Conservation (phyloP, 495 filamentous ascomycete genomes). For the Xylaria nigripes region DNA sequence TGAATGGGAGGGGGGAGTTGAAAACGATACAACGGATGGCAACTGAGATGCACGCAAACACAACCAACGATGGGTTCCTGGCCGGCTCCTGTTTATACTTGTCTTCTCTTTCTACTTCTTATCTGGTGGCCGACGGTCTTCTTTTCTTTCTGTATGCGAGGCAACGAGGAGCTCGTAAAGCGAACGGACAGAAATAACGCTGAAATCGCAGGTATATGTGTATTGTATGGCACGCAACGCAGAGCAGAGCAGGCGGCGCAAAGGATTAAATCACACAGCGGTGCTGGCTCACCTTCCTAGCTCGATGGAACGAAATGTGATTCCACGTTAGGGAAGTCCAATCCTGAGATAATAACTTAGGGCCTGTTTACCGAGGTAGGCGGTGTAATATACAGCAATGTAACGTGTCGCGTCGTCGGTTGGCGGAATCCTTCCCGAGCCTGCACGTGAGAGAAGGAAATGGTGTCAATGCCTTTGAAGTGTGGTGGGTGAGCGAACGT, state of each 20-base stretch:
- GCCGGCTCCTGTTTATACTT: background rate
- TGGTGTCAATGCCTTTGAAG: background rate
- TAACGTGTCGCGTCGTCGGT: background rate
- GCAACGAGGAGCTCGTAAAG: constrained; percentile 4
- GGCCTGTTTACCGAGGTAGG: no score
- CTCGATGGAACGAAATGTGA: constrained; percentile 6
- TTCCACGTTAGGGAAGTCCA: constrained; percentile 6
- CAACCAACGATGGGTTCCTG: background rate
- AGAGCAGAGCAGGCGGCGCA: constrained; percentile 7
- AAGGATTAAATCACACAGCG: constrained; percentile 14
- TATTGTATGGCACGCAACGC: background rate
- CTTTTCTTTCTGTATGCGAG: background rate
- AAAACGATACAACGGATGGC: constrained; percentile 1
- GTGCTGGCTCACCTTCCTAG: constrained; percentile 30
- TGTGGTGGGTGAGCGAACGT: background rate
- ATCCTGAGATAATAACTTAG: no score
- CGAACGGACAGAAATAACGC: constrained; percentile 1
- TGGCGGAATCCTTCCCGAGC: background rate
- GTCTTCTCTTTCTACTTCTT: background rate
- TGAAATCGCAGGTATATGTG: constrained; percentile 11
- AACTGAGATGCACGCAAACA: constrained; percentile 2
- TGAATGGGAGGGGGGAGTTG: constrained; percentile 8
- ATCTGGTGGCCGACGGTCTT: background rate
- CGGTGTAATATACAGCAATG: background rate
- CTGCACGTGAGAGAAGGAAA: background rate